These are phyloP conservation scores for Ophiostoma perfectum DNA, from an alignment of 2,329 filamentous ascomycete genomes.

Conservation along the genomic window DNA sequence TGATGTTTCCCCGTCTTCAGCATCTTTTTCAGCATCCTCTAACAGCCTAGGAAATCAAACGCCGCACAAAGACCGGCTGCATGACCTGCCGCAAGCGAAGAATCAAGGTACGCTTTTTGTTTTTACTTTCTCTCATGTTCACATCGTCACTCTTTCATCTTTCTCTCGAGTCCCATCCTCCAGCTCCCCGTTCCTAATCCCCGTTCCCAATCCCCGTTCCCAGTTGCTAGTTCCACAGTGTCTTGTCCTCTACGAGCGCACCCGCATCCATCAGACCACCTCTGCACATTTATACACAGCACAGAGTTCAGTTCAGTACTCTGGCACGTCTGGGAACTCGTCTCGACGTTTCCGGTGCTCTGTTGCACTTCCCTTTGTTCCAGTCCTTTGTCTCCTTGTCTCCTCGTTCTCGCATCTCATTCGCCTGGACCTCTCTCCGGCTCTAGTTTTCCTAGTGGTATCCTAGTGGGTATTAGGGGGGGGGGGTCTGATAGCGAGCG, in stretches of 20 bases:
- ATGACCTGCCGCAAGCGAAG: slow-evolving; percentile 57
- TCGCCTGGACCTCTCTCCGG: neutral
- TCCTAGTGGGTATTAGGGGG: neutral
- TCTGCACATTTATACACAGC: neutral
- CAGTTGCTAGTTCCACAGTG: too few species aligned
- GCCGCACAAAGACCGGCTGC: slow-evolving; percentile 58
- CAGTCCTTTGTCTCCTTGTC: neutral
- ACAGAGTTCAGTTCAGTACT: too few species aligned
- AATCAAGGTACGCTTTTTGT: slow-evolving; percentile 47
- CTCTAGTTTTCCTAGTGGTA: neutral
- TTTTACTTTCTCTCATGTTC: neutral
- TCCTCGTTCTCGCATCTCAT: neutral
- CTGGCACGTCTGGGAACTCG: too few species aligned
- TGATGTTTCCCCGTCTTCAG: neutral
- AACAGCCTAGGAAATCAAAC: slow-evolving; percentile 53
- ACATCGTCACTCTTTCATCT: neutral
- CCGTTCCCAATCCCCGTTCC: neutral
- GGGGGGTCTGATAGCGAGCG: neutral
- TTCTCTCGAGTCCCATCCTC: too few species aligned
- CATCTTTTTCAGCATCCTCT: neutral
- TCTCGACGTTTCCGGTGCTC: slow-evolving; percentile 5
- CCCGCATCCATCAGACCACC: slow-evolving; percentile 1
- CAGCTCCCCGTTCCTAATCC: too few species aligned
- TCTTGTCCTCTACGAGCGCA: neutral
- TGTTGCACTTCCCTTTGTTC: neutral